Evolutionary conservation across 2,329 filamentous ascomycete genomes (phyloP).

Genomic region (Penicillium sp.): DNA sequence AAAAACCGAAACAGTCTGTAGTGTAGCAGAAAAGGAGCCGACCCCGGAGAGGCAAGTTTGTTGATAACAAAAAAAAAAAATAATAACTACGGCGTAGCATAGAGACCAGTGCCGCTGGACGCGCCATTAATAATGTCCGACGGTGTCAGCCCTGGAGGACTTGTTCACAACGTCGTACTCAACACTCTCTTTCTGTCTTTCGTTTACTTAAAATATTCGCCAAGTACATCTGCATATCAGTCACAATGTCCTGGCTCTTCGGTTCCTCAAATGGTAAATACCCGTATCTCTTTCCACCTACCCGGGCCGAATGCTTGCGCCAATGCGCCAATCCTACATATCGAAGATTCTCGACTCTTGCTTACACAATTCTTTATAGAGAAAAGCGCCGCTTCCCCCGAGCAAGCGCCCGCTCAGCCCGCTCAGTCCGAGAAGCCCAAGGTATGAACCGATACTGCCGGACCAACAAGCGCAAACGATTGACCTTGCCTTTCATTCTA

Average conservation of each 20-base stretch:
- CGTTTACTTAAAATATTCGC: background rate
- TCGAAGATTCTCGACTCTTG: background rate
- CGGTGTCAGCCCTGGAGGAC: constrained; percentile 5
- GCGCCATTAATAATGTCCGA: constrained; percentile 21
- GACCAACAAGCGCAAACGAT: constrained; percentile 1
- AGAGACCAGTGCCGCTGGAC: constrained; percentile 20
- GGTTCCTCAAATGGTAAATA: constrained; percentile 34
- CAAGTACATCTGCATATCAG: background rate
- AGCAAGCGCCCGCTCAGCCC: constrained; percentile 18
- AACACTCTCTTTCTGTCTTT: constrained; percentile 1
- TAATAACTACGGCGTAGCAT: constrained; percentile 19
- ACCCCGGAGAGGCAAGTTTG: constrained; percentile 12
- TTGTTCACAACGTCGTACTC: background rate
- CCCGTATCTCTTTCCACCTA: background rate
- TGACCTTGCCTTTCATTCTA: constrained; percentile 37
- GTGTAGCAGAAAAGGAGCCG: constrained; percentile 8
- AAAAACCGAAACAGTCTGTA: constrained; percentile 5
- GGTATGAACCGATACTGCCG: constrained; percentile 22
- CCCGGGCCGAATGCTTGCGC: constrained; percentile 5
- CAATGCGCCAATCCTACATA: constrained; percentile 11
- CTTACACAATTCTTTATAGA: constrained; percentile 18
- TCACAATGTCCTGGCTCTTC: constrained; percentile 37
- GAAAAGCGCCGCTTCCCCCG: constrained; percentile 21
- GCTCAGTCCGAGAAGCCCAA: constrained; percentile 38
- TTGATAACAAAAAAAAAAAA: constrained; percentile 20